These are phyloP conservation scores for Stromatinia cepivora DNA, from an alignment of 2,329 filamentous ascomycete species.

Conservation along the genomic window DNA sequence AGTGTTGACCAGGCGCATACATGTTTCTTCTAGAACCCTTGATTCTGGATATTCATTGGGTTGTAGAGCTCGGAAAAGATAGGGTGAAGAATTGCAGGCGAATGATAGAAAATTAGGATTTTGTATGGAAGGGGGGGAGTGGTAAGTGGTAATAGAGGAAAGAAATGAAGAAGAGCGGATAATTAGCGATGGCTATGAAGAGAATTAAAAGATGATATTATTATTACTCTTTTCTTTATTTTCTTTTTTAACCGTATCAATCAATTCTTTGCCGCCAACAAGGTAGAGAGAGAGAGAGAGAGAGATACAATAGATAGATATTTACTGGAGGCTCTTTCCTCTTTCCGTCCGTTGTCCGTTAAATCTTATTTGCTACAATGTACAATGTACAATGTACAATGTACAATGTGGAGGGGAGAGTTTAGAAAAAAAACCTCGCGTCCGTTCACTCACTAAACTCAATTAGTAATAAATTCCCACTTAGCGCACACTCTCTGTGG, in stretches of 20 bases:
- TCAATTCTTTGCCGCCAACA: neutral
- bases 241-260: neutral
- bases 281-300: neutral
- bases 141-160: neutral
- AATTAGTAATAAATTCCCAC: neutral
- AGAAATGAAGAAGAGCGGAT: neutral
- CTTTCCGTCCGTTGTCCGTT: no score
- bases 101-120: neutral
- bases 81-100: neutral
- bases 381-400: no score
- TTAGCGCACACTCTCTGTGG: constrained; percentile 21
- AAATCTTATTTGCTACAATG: no score
- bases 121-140: neutral
- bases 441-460: neutral
- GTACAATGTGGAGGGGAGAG: no score
- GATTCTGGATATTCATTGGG: no score
- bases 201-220: neutral
- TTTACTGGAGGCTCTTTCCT: no score
- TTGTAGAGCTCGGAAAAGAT: neutral
- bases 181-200: neutral
- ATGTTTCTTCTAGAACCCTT: neutral
- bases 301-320: no score
- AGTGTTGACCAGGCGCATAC: neutral
- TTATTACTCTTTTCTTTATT: no score
- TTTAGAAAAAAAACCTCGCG: constrained; percentile 16